Percentiles rank a stretch among this genome's conserved stretches.
Conservation (phyloP, 2,329 filamentous ascomycete genomes). For the Penicillium nordicum region DNA sequence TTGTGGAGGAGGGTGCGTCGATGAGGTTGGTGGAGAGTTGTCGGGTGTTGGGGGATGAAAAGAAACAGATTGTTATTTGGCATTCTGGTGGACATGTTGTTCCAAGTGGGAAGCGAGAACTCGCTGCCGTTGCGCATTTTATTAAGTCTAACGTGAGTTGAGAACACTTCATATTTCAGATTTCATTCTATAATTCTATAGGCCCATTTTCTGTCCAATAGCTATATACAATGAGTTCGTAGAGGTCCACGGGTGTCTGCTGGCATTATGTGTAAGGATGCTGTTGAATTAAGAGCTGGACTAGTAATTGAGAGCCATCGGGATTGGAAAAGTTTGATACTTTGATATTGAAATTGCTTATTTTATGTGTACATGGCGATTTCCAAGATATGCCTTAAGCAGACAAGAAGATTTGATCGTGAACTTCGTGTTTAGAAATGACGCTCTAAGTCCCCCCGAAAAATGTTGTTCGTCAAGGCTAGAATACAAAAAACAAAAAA, state of each 20-base stretch:
- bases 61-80: background rate
- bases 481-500: background rate
- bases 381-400: background rate
- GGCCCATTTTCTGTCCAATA: no score
- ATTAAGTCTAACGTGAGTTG: background rate
- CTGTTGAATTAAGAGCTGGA: background rate
- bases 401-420: slow-evolving; percentile 1
- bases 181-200: background rate
- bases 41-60: background rate
- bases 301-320: background rate
- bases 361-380: background rate
- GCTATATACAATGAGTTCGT: no score
- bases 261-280: background rate
- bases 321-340: background rate
- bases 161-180: background rate
- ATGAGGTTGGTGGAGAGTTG: background rate
- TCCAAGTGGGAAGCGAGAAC: background rate
- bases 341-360: background rate
- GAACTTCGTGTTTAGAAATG: slow-evolving; percentile 8
- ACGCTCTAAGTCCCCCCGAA: slow-evolving; percentile 1
- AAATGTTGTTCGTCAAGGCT: background rate
- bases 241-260: background rate
- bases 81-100: background rate
- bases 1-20: background rate
- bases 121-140: background rate